These are phyloP conservation scores for Mycena rebaudengoi DNA, from an alignment of 768 basidiomycete genomes.

Conservation along the genomic window DNA sequence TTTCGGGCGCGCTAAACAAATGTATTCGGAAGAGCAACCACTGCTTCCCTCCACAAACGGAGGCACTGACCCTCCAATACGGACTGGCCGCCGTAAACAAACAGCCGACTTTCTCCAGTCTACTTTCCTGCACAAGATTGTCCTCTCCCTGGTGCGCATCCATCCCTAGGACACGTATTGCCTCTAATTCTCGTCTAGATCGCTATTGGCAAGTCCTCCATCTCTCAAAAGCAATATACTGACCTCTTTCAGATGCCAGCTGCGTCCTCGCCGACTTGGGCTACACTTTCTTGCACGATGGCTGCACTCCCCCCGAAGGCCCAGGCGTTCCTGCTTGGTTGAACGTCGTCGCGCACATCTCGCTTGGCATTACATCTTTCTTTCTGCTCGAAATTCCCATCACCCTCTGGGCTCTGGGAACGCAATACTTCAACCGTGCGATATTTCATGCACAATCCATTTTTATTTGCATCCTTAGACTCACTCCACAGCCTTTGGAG, in stretches of 20 bases:
- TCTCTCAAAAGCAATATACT: background rate
- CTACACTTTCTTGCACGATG: conserved; percentile 68
- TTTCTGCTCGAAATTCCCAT: conserved; percentile 85
- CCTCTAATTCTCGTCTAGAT: conserved; percentile 25
- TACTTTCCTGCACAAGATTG: conserved; percentile 57
- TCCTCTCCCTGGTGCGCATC: conserved; percentile 64
- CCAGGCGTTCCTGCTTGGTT: conserved; percentile 68
- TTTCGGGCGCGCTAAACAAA: no score
- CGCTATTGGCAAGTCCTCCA: conserved; percentile 16
- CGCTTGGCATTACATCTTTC: conserved; percentile 71
- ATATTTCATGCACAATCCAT: no score
- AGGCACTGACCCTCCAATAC: background rate
- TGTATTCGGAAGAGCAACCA: conserved; percentile 54
- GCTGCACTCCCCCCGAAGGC: conserved; percentile 52
- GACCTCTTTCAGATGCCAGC: conserved; percentile 57
- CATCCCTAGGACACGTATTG: conserved; percentile 13
- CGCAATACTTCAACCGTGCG: conserved; percentile 68
- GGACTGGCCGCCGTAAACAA: conserved; percentile 39
- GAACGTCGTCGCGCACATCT: conserved; percentile 65
- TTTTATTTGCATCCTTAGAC: no score
- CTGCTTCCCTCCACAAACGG: conserved; percentile 42
- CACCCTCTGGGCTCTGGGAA: conserved; percentile 71
- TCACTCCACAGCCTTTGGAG: no score
- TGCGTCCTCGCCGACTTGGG: conserved; percentile 80
- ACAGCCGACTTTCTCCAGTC: conserved; percentile 63